Conservation (phyloP, 1,284 basidiomycete species). For the Puccinia horiana region DNA sequence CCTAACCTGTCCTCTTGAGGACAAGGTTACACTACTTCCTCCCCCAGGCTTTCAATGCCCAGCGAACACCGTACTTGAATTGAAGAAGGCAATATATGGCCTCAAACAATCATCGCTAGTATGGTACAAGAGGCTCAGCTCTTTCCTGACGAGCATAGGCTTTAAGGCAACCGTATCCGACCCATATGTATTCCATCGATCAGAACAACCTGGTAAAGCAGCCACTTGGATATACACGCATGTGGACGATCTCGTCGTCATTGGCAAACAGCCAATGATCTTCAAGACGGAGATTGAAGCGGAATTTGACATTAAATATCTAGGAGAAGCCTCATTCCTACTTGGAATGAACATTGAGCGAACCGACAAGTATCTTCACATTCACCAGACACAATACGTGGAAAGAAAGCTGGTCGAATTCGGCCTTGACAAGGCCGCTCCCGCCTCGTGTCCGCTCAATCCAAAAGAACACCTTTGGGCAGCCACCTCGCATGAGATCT, state of each 20-base stretch:
- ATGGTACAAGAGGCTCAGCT: not conserved
- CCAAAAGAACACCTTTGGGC: not conserved
- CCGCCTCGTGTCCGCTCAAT: not conserved
- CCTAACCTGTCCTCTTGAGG: not conserved
- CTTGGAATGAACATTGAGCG: not conserved
- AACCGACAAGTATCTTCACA: not conserved
- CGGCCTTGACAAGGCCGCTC: not conserved
- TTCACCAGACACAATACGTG: not conserved
- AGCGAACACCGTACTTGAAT: not conserved
- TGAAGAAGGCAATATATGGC: not conserved
- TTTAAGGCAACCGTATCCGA: not conserved
- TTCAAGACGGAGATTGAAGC: not conserved
- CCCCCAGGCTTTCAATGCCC: not conserved
- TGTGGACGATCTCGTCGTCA: not conserved
- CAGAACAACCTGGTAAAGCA: not conserved
- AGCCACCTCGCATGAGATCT: not conserved
- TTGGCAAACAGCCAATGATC: not conserved
- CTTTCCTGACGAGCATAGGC: not conserved
- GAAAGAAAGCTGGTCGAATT: not conserved
- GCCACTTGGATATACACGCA: not conserved
- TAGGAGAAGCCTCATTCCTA: not conserved
- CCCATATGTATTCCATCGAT: not conserved
- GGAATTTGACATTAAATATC: slow-evolving; percentile 1
- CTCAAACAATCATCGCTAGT: not conserved
- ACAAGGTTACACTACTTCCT: no score